phyloP scores from a whole-genome alignment of 805 yeast species.

The Groenewaldozyma salmanticensis region DNA sequence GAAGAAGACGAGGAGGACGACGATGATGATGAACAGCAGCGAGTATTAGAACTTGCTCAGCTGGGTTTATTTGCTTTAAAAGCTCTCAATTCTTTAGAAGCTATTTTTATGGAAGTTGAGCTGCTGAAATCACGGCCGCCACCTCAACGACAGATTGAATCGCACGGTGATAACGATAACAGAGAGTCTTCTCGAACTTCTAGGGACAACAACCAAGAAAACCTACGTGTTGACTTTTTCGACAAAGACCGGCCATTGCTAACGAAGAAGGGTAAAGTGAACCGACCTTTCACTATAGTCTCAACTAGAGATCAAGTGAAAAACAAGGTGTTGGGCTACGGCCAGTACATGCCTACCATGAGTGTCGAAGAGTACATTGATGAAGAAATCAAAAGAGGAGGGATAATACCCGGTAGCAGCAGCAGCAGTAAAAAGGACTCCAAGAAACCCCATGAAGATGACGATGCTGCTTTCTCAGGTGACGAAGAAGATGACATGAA shows the following conservation, averaged over 20 bases:
- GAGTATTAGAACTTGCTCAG: slow-evolving; percentile 48
- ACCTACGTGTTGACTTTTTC: slow-evolving; percentile 51
- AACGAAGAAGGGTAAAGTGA: slow-evolving; percentile 64
- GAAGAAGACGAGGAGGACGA: slow-evolving; percentile 1
- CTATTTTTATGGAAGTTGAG: slow-evolving; percentile 54
- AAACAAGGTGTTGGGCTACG: slow-evolving; percentile 75
- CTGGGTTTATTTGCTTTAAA: slow-evolving; percentile 42
- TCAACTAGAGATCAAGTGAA: slow-evolving; percentile 42
- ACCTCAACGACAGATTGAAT: slow-evolving; percentile 4
- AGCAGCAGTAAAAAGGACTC: neutral
- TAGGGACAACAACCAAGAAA: slow-evolving; percentile 35
- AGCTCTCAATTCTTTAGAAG: slow-evolving; percentile 48
- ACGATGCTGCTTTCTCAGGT: slow-evolving; percentile 30
- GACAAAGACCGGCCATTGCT: slow-evolving; percentile 33
- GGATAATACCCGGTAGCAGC: slow-evolving; percentile 40
- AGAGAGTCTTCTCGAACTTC: slow-evolving; percentile 1
- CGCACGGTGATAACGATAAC: neutral
- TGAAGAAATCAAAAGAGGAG: slow-evolving; percentile 76
- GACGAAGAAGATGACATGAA: slow-evolving; percentile 56
- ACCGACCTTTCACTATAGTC: slow-evolving; percentile 74
- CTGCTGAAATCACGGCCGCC: slow-evolving; percentile 33
- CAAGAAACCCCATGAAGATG: slow-evolving; percentile 5
- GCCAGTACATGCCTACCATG: slow-evolving; percentile 90
- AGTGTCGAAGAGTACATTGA: slow-evolving; percentile 86
- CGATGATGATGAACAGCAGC: slow-evolving; percentile 54